These are phyloP conservation scores for Retiboletus flavoniger DNA, from an alignment of 1,284 basidiomycete species.

Conservation along the genomic window DNA sequence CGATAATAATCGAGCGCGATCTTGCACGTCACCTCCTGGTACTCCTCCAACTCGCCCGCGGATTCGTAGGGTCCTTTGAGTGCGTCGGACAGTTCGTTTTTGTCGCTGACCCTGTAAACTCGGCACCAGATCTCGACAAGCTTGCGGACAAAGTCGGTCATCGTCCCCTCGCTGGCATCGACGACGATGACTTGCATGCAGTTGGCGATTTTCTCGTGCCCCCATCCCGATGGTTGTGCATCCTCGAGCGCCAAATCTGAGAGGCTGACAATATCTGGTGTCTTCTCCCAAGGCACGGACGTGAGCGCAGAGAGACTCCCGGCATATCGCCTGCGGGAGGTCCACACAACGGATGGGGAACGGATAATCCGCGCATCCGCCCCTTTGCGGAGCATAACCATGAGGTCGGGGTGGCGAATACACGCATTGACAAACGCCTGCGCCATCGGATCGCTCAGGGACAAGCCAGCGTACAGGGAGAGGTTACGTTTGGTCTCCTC, in stretches of 20 bases:
- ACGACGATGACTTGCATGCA: conserved; percentile 34
- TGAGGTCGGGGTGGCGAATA: conserved; percentile 31
- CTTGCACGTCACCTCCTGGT: conserved; percentile 5
- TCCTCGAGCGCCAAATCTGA: conserved; percentile 23
- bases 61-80: conserved; percentile 23
- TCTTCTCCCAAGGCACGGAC: conserved; percentile 24
- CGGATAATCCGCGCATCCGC: conserved; percentile 27
- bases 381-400: conserved; percentile 35
- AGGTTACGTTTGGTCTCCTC: conserved; percentile 29
- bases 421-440: conserved; percentile 32
- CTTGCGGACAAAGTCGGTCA: conserved; percentile 29
- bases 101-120: conserved; percentile 25
- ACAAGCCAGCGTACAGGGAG: conserved; percentile 25
- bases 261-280: conserved; percentile 12
- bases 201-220: conserved; percentile 15
- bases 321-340: conserved; percentile 28
- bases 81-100: conserved; percentile 16
- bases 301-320: conserved; percentile 25
- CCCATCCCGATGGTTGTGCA: conserved; percentile 21
- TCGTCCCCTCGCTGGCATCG: conserved; percentile 25
- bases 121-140: conserved; percentile 31
- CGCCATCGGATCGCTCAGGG: conserved; percentile 29
- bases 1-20: conserved; percentile 20
- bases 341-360: conserved; percentile 28
- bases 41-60: conserved; percentile 27